Base-by-base conservation (phyloP, 2,329 filamentous ascomycete genomes). In the Monilinia laxa region DNA sequence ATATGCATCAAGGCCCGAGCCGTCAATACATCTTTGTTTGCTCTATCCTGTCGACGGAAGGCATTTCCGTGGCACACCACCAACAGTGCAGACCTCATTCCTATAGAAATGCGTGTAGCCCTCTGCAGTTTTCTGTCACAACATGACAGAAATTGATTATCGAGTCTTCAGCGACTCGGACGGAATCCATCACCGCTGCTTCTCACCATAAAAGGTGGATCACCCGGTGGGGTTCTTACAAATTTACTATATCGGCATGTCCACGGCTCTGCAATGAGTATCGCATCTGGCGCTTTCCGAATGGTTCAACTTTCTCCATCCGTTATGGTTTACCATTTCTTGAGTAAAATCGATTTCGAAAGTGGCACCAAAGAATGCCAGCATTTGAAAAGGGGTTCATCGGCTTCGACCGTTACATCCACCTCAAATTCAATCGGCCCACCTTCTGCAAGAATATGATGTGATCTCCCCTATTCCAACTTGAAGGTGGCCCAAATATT, bases 21-120 rank as follows among this genome's bases (percentile, higher is more conserved):
- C 20, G n/a, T 62, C 3, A 62, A 51, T 25, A 40, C 38, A 59
- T 51, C 14, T 35, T 28, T 51, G 45, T 62, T 62, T 62, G 58
- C 45, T 38, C 31, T 25, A 51, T 51, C n/a, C 14, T 52, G 20
- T 20, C 28, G 4, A 11, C 5, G 12, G 45, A 38, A 52, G 31
- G 31, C 45, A 18, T 23, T 59, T 59, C 20, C 18, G 3, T 28
- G 42, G 28, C 57, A 60, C 20, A 10, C 42, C 55, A 12, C 42
- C 40, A 51, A 38, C 20, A 38, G 45, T 4, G 45, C 45, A 51
- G 28, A 3, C 28, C 20, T 60, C n/a, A 18, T 25, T 38, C 10
- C n/a, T 47, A 51, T 51, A 10, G 12, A 38, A 60, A 38, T 38
- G 3, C 20, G 31, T 25, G 31, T 23, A n/a, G 2, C n/a, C 28